Base-by-base conservation (phyloP, 2,329 filamentous ascomycete genomes). In the Pseudogymnoascus sp. region DNA sequence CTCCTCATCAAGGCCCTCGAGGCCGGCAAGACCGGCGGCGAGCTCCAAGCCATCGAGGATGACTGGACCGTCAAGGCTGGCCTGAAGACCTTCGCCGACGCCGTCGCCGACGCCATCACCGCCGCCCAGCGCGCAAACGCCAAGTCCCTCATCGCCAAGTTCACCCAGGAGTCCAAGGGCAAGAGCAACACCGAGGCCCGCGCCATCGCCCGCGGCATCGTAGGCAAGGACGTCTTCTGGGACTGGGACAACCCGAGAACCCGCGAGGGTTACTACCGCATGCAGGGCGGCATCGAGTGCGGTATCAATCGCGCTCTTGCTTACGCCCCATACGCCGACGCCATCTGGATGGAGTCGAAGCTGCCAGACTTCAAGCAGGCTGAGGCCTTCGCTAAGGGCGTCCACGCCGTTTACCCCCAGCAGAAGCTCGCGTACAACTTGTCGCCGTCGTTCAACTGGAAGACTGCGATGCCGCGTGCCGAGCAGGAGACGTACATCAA, bases 301-400 rank as follows among this genome's bases (percentile, higher is more conserved):
- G 92, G 92, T 65, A 80, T 97, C 74, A 95, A 94, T 82, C 86
- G 93, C 59, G 93, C 92, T 35, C 79, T 96, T 64, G 91, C 93
- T 5, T 97, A 95, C 73, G 93, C 91, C 0, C 93, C 94, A 1
- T 96, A 95, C 78, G 89, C 89, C 66, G 93, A 97, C 73, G 86
- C 95, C 75, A 96, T 99, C 77, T 99, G 94, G 94, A 99, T 99
- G 94, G 94, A 99, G 84, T 93, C 89, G 79, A 97, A 96, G 80
- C 82, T 96, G 69, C 94, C 94, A 53, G 93, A 97, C 75, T 97
- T 82, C 75, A 82, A 82, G 60, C 94, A 97, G 79, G 94, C 94
- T 23, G 85, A 91, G 79, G 89, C 97, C 73, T 99, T 99, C 70
- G 92, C 94, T 33, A 83, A 90, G 47, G 93, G 94, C 60, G 93